These are phyloP conservation scores for Candida nemodendra DNA, from an alignment of 805 yeast species.

Conservation along the genomic window DNA sequence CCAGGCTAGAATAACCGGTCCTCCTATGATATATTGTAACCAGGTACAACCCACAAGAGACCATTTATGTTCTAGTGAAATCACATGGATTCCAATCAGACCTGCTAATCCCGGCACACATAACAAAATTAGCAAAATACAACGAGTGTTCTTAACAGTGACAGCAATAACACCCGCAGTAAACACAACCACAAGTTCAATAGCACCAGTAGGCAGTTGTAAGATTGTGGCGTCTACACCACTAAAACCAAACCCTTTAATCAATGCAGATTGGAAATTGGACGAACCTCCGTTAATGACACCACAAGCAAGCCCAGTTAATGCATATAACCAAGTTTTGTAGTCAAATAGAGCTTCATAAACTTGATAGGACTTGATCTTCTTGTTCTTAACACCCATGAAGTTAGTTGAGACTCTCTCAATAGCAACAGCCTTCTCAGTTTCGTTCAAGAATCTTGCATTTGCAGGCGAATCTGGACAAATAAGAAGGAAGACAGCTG, in stretches of 20 bases:
- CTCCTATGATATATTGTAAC: constrained; percentile 12
- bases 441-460: constrained; percentile 42
- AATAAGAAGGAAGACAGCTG: constrained; percentile 21
- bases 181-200: constrained; percentile 18
- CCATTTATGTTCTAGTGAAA: constrained; percentile 18
- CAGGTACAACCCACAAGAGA: constrained; percentile 14
- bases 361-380: constrained; percentile 41
- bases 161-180: constrained; percentile 22
- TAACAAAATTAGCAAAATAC: constrained; percentile 13
- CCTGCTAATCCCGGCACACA: constrained; percentile 25
- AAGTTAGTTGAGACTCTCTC: constrained; percentile 36
- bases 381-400: constrained; percentile 43
- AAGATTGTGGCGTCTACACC: constrained; percentile 27
- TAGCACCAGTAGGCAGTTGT: constrained; percentile 30
- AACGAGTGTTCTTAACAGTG: constrained; percentile 13
- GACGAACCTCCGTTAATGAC: constrained; percentile 59
- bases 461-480: constrained; percentile 44
- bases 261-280: constrained; percentile 43
- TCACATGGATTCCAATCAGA: constrained; percentile 19
- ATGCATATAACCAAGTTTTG: constrained; percentile 28
- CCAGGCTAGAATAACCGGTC: constrained; percentile 17
- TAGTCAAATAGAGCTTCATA: constrained; percentile 42
- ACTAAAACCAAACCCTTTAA: constrained; percentile 36
- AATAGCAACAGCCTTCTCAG: constrained; percentile 33
- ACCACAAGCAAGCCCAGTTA: constrained; percentile 35